Base-by-base conservation (phyloP, 805 yeast genomes). In the Myxozyma mucilagina region DNA sequence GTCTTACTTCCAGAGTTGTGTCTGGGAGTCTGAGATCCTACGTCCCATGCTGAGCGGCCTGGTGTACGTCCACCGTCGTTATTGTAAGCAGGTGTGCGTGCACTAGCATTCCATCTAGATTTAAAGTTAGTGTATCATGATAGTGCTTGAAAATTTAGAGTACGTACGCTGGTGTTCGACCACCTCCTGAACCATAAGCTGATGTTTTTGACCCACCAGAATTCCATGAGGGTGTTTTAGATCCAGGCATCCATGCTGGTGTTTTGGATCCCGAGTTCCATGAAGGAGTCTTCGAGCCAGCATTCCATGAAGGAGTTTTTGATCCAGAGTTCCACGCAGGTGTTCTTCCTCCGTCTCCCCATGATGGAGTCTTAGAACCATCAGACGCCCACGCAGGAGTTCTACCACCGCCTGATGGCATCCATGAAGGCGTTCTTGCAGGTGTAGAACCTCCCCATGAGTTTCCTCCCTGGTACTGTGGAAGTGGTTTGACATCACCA, bases 311-410 rank as follows among this genome's bases (percentile, higher is more conserved):
- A 1, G 87, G 42, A 71, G 81, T 78, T 57, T 76, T 75, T 51
- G 81, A 80, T 18, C 84, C 84, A 16, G 32, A 52, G 9, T 47
- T 48, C 87, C 88, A 83, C 1, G 85, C 78, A 1, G 87, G 80
- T 4, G 83, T 78, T 59, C 76, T 74, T 51, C 81, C 80, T 18
- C 84, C 85, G 34, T 57, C 63, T n/a, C 60, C 61, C 75, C 75
- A 73, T 1, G 74, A 69, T 0, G 74, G 75, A 5, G 76, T 72
- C 36, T 64, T 53, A n/a, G 73, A 72, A 42, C 78, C 76, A 34
- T 73, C 72, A 34, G 80, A 63, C n/a, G 72, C 50, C 59, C 62
- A 59, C 11, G 61, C 56, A 10, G 59, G 59, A 13, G 53, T 56
- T 31, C 50, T 39, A 3, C 47, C 53, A 13, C 58, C 58, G 14